A percentile compares a stretch with the other conserved stretches of the same genome.
These are phyloP conservation scores for Pigoraptor vietnamica DNA, from an alignment of 78 protist species.

Conservation along the genomic window DNA sequence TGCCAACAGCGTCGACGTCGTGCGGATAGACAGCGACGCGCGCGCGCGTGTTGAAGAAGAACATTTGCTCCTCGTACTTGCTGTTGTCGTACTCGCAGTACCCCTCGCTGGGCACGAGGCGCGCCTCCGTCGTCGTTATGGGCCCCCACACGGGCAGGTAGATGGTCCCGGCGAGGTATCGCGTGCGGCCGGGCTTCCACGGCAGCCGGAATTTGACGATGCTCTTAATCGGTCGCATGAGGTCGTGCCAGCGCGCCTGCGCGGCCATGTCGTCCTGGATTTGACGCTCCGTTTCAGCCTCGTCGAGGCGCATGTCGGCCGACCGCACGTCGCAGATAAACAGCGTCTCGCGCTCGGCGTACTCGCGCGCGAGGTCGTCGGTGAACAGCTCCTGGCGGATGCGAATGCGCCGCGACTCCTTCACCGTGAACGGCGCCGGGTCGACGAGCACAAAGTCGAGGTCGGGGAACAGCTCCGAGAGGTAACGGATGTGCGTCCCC, in stretches of 20 bases:
- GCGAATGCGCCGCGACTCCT: not conserved
- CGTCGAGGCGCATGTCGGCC: not conserved
- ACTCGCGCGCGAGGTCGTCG: constrained; percentile 9
- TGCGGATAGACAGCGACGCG: constrained; percentile 4
- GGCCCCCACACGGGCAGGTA: constrained; percentile 55
- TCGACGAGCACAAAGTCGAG: constrained; percentile 23
- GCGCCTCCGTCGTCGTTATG: constrained; percentile 53
- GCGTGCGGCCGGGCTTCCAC: constrained; percentile 14
- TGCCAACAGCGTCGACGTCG: not conserved
- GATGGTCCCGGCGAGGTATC: constrained; percentile 45
- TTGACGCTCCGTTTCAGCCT: not conserved
- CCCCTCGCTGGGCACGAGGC: constrained; percentile 29
- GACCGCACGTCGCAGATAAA: constrained; percentile 30
- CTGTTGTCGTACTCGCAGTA: constrained; percentile 21
- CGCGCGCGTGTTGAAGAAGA: constrained; percentile 44
- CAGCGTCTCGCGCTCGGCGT: not conserved
- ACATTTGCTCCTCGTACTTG: constrained; percentile 46
- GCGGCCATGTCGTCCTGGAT: constrained; percentile 10
- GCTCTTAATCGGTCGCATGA: not conserved
- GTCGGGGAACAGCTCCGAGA: constrained; percentile 36
- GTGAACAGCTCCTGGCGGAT: constrained; percentile 29
- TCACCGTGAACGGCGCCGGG: constrained; percentile 15
- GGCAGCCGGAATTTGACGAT: constrained; percentile 64
- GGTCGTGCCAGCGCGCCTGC: constrained; percentile 25
- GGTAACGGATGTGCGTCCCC: constrained; percentile 25